Evolutionary conservation across 371 early-diverging fungal species (phyloP).

Genomic region (Mucor circinelloides): DNA sequence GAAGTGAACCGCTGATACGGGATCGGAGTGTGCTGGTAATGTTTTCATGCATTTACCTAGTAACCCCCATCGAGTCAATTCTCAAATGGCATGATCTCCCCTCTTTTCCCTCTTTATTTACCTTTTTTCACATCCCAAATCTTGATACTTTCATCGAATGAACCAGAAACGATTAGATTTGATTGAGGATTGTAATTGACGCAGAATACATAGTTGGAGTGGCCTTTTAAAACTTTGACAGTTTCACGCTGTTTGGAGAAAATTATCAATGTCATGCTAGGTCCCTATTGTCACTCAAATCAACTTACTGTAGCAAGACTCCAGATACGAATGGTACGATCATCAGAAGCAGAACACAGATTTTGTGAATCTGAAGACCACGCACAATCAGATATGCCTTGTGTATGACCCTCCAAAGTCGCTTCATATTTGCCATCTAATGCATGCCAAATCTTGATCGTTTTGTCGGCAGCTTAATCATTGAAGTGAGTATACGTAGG

Average conservation of each 20-base stretch:
- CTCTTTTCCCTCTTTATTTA: constrained; percentile 8
- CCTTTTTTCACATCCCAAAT: constrained; percentile 97
- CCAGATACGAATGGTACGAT: constrained; percentile 94
- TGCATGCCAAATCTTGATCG: constrained; percentile 93
- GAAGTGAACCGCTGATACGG: constrained; percentile 94
- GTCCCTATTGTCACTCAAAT: not conserved
- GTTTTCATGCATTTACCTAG: constrained; percentile 85
- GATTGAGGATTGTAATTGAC: constrained; percentile 95
- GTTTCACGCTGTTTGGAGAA: constrained; percentile 60
- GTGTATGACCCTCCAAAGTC: constrained; percentile 89
- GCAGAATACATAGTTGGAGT: constrained; percentile 96
- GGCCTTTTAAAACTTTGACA: constrained; percentile 84
- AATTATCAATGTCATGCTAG: not conserved
- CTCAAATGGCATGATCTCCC: not conserved
- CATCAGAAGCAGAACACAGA: constrained; percentile 93
- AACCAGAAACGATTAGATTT: constrained; percentile 94
- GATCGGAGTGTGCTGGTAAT: constrained; percentile 95
- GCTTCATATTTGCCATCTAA: constrained; percentile 82
- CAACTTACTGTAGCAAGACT: constrained; percentile 65
- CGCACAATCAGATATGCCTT: constrained; percentile 96
- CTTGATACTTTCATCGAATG: constrained; percentile 96
- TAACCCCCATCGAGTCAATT: not conserved
- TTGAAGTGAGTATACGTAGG: not conserved
- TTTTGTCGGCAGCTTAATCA: constrained; percentile 80
- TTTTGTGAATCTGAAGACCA: constrained; percentile 92